phyloP scores from a whole-genome alignment of 805 yeast genomes.

The Hanseniaspora singularis region DNA sequence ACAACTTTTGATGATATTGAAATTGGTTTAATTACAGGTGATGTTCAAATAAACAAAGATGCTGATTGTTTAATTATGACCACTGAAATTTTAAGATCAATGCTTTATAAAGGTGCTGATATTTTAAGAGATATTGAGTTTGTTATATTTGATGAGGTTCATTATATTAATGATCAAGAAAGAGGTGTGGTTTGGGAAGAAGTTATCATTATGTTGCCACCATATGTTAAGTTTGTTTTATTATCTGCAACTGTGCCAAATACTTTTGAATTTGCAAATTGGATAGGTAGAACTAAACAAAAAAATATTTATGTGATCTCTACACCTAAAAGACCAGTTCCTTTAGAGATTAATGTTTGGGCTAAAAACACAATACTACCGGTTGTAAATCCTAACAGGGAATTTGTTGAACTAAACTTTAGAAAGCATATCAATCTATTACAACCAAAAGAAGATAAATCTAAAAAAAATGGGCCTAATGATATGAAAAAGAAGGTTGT shows the following conservation, averaged over 20 bases:
- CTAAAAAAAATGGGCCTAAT: conserved; percentile 28
- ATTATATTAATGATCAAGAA: conserved; percentile 90
- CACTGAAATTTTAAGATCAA: conserved; percentile 85
- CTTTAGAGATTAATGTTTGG: conserved; percentile 77
- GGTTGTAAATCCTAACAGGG: conserved; percentile 61
- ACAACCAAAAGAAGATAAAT: conserved; percentile 32
- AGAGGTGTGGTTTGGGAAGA: conserved; percentile 99
- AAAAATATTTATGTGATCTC: conserved; percentile 93
- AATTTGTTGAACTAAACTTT: conserved; percentile 55
- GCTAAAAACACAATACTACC: conserved; percentile 64
- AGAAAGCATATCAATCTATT: conserved; percentile 44
- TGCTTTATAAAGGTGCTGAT: conserved; percentile 95
- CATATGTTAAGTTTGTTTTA: conserved; percentile 82
- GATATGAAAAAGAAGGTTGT: conserved; percentile 20
- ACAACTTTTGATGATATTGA: conserved; percentile 57
- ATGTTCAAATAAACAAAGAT: conserved; percentile 93
- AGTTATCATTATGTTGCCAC: conserved; percentile 94
- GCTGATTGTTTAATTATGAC: conserved; percentile 96
- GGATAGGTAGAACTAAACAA: conserved; percentile 96
- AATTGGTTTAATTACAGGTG: conserved; percentile 84
- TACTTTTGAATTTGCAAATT: conserved; percentile 91
- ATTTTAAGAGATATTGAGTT: conserved; percentile 92
- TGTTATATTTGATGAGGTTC: conserved; percentile 96
- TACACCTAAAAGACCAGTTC: conserved; percentile 94
- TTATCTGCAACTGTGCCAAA: conserved; percentile 98